Evolutionary conservation across 345 rosid genomes (phyloP).

Genomic region (Schrenkiella parvula): DNA sequence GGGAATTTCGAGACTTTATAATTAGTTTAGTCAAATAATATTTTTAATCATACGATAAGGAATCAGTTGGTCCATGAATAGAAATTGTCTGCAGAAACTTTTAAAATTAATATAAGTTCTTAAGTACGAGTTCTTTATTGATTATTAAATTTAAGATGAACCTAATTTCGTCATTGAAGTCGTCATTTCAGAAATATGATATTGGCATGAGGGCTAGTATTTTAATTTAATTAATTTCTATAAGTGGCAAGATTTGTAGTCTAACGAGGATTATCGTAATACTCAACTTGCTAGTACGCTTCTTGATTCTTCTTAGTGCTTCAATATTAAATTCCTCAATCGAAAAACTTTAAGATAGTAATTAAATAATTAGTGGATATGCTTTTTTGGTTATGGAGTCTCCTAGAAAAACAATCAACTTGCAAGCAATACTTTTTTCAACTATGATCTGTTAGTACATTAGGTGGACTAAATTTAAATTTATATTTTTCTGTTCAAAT

Average conservation of each 20-base stretch:
- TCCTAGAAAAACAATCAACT: conserved; percentile 28
- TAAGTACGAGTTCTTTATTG: conserved; percentile 19
- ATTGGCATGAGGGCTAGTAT: conserved; percentile 31
- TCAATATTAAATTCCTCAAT: conserved; percentile 15
- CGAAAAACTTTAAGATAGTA: conserved; percentile 6
- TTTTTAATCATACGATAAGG: conserved; percentile 32
- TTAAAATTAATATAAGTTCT: background rate
- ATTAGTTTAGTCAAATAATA: conserved; percentile 25
- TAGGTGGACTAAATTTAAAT: background rate
- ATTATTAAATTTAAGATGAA: conserved; percentile 18
- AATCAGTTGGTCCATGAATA: conserved; percentile 26
- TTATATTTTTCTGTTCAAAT: background rate
- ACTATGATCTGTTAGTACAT: background rate
- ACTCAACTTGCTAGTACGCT: conserved; percentile 33
- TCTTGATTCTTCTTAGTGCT: conserved; percentile 39
- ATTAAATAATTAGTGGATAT: conserved; percentile 27
- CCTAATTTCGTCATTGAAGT: conserved; percentile 37
- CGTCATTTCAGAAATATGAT: conserved; percentile 30
- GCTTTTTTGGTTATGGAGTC: conserved; percentile 33
- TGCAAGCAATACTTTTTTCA: conserved; percentile 23
- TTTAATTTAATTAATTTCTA: conserved; percentile 24
- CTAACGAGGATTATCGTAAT: conserved; percentile 30
- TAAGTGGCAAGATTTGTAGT: conserved; percentile 35
- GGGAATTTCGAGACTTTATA: conserved; percentile 28
- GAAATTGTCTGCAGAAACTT: conserved; percentile 15